Base-by-base conservation (phyloP, 2,329 filamentous ascomycete species). In the Volutella citrinella region DNA sequence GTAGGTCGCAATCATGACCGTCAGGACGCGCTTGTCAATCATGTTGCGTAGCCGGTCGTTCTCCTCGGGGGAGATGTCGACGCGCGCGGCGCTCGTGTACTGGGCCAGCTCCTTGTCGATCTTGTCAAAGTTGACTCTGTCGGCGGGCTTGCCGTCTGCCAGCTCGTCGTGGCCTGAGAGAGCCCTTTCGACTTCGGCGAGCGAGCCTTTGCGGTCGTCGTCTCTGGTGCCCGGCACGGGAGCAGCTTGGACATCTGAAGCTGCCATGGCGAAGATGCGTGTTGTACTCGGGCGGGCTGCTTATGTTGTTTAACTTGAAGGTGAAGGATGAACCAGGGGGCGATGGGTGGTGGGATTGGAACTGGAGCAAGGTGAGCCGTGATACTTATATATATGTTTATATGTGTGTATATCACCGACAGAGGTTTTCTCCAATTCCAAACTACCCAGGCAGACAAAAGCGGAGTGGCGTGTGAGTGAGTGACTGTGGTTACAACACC, bases 1-100 rank as follows among this genome's bases (percentile, higher is more conserved):
- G 59, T 88, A 87, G 1, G 82, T 86, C 29, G 73, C 58, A 37
- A 88, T 72, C 84, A 89, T 88, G 55, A 88, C 68, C 3, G 72
- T 61, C 26, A 90, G 63, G 4, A 88, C 74, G 19, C 83, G 74
- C 42, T 67, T 72, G 59, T 88, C 82, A 45, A 88, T 84, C 65
- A 79, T 65, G 32, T 60, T 70, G 43, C 76, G 78, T 33, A 89
- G 67, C 19, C 81, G 66, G 24, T 61, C 68, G 57, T 77, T 80
- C 34, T 82, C 76, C 38, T 74, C 77, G 2, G 69, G 62, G 5
- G 72, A 67, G 49, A 88, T 78, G 3, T 74, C 63, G 30, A 86
- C 63, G 6, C 64, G 65, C 13, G 56, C 69, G 14, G 71, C 69
- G 15, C 70, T 70, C 18, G 78, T 75, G 62, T 89, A 89, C 26